Evolutionary conservation across 169 alveolate species (phyloP).

Genomic region (Plasmodium adleri): DNA sequence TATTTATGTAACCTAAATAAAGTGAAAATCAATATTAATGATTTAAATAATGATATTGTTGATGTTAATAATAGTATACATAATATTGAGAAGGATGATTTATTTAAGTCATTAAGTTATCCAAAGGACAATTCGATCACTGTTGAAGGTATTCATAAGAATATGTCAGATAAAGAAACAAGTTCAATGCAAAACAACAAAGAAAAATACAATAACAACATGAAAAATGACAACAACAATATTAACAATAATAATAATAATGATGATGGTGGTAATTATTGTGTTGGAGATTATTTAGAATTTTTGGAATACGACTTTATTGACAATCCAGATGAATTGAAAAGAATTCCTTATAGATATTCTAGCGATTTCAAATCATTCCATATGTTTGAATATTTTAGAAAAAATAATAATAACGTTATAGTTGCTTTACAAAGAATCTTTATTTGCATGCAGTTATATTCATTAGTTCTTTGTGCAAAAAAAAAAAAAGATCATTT

Average conservation of each 20-base stretch:
- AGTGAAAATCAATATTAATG: slow-evolving; percentile 11
- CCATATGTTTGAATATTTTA: slow-evolving; percentile 65
- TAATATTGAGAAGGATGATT: not conserved
- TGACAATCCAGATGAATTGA: slow-evolving; percentile 53
- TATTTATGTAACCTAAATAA: slow-evolving; percentile 27
- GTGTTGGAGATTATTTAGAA: slow-evolving; percentile 23
- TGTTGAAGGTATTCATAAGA: not conserved
- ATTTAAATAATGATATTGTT: slow-evolving; percentile 20
- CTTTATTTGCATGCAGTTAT: slow-evolving; percentile 67
- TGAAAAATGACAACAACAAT: not conserved
- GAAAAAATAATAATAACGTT: slow-evolving; percentile 72
- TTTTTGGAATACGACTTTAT: slow-evolving; percentile 15
- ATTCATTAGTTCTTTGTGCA: slow-evolving; percentile 57
- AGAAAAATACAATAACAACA: not conserved
- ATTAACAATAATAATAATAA: not conserved
- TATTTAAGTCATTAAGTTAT: not conserved
- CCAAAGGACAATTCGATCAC: not conserved
- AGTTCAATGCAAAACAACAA: not conserved
- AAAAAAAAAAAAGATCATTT: slow-evolving; percentile 52
- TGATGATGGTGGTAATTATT: not conserved
- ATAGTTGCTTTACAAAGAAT: slow-evolving; percentile 68
- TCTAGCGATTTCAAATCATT: slow-evolving; percentile 52
- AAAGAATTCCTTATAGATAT: slow-evolving; percentile 36
- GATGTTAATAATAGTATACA: slow-evolving; percentile 30
- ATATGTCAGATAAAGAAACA: not conserved